Evolutionary conservation across 2,329 filamentous ascomycete genomes (phyloP), one percentile per base, ranked within the genome.

Genomic region (Trichoderma atroviride): DNA sequence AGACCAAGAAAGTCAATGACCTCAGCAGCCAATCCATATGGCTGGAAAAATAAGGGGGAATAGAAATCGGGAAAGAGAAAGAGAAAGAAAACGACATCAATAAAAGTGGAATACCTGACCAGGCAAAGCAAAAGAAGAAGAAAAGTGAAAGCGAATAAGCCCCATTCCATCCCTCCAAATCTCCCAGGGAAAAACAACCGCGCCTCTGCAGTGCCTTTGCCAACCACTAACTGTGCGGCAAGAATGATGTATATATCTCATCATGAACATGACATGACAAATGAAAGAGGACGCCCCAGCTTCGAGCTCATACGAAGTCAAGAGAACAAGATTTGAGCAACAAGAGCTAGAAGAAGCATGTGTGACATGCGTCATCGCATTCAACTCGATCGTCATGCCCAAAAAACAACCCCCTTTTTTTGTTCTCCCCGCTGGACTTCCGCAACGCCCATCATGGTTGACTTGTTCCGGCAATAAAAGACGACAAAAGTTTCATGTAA

Each of bases 251-350:
- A 61, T 22, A 58, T 68, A 60, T 68, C 65, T 53, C 65, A 61
- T 68, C 56, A 68, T 60, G 56, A 50, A 47, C 65, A 55, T 68
- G 57, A 68, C 56, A 68, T 57, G 63, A 66, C 62, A 66, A 60
- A 68, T 60, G 37, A 53, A 43, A 65, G 37, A 27, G 11, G 24
- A 55, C 35, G 24, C 56, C 37, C 2, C 40, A 53, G 57, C 65
- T 61, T 60, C 40, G 50, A 68, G 56, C 56, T 37, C 29, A 52
- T 10, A 52, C 35, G 40, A 47, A 50, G 22, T 33, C 13, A n/a
- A n/a, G 16, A 19, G n/a, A 31, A 31, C 43, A 31, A 47, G 33
- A 56, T n/a, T 24, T 40, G 4, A 33, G 13, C 29, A 22, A 55
- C 14, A 50, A 37, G 29, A 58, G 16, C 31, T 58, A 66, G 24